Conservation (phyloP, 192 early-diverging fungal genomes). For the Mortierella claussenii region DNA sequence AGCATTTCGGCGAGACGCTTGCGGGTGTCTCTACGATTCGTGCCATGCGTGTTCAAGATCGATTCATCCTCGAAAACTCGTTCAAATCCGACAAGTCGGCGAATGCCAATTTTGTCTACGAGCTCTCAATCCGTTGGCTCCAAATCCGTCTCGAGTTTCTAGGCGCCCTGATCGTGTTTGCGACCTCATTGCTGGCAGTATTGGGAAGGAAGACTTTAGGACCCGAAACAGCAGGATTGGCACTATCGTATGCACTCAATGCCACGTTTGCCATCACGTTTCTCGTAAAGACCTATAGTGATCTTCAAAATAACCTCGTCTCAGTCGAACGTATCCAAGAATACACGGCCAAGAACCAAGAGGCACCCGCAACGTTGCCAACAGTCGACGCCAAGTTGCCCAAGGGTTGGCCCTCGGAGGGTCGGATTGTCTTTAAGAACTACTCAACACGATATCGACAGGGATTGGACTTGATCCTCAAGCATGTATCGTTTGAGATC, state of each 20-base stretch:
- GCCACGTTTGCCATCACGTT: constrained; percentile 85
- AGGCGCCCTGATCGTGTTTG: constrained; percentile 81
- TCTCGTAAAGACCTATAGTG: constrained; percentile 83
- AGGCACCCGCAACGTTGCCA: constrained; percentile 73
- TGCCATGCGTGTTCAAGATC: constrained; percentile 75
- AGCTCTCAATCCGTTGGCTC: constrained; percentile 74
- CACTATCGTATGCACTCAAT: constrained; percentile 73
- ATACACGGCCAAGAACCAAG: constrained; percentile 79
- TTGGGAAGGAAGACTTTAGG: constrained; percentile 62
- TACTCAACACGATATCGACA: constrained; percentile 85
- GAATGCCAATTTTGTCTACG: constrained; percentile 74
- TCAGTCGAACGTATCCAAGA: constrained; percentile 66
- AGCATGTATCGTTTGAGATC: constrained; percentile 63
- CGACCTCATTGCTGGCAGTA: constrained; percentile 79
- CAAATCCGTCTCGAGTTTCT: constrained; percentile 81
- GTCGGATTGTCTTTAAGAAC: constrained; percentile 77
- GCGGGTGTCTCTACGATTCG: constrained; percentile 85
- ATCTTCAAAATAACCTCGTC: constrained; percentile 75
- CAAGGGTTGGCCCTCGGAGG: constrained; percentile 59
- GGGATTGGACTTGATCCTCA: constrained; percentile 82
- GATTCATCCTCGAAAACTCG: constrained; percentile 76
- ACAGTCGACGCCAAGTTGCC: constrained; percentile 57
- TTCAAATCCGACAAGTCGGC: constrained; percentile 71
- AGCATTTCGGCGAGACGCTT: constrained; percentile 82
- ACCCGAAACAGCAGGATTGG: constrained; percentile 73